Base-by-base conservation (phyloP, 2,329 filamentous ascomycete species). In the Coniochaeta hoffmannii region DNA sequence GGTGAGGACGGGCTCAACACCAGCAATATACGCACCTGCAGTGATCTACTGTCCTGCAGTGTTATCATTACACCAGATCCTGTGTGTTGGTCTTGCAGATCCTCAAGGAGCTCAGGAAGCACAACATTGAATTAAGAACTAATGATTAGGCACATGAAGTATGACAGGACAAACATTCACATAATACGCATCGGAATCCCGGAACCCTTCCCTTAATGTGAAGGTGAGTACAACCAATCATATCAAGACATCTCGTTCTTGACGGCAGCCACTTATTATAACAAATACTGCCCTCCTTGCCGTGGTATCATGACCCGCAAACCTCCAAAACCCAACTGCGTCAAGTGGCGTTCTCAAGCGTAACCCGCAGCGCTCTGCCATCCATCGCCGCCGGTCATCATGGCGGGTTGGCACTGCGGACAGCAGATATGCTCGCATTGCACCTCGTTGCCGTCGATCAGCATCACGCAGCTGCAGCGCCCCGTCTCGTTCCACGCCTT, bases 351-450 rank as follows among this genome's bases (percentile, higher is more conserved):
- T 26, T 19, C 11, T 19, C 15, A 46, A 1, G 22, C 41, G 22
- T 46, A 46, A 28, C 41, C 41, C 10, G 22, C 41, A 17, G 10
- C n/a, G 31, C 26, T 36, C 17, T 53, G 30, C 36, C 35, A 51
- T 31, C 34, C 31, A 17, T 19, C 41, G 49, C 32, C 36, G 36
- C 57, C 66, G n/a, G n/a, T n/a, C 56, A 72, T 68, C 46, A 65
- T 64, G 41, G 73, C 73, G 44, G 75, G 69, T 62, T 76, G 71
- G 64, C 78, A 80, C 41, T 70, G 74, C 55, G 71, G 66, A 67
- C 78, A 81, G 67, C 78, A 81, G 36, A 81, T 77, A 60, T 81
- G 78, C 64, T 79, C 77, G 61, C 78, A 81, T 55, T 71, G 73
- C 56, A 77, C 76, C 59, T 73, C 66, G 55, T 71, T 73, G 17